Evolutionary conservation across 2,329 filamentous ascomycete species (phyloP).

Genomic region (Aspergillus tubingensis): DNA sequence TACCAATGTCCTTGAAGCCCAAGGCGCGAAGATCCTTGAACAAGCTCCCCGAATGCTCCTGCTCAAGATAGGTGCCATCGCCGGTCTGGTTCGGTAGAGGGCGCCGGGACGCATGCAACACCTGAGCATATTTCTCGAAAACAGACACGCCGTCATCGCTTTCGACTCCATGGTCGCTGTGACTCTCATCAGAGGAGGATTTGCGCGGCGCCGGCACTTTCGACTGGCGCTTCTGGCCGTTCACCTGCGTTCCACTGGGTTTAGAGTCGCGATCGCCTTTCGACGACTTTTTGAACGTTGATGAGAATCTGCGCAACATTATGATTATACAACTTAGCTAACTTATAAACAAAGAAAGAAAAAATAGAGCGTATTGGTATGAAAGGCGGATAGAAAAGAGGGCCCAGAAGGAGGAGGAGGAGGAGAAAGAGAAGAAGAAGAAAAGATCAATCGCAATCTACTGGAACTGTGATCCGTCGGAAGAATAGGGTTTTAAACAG

Average conservation of each 20-base stretch:
- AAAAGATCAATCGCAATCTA: slow-evolving; percentile 16
- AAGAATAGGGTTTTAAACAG: slow-evolving; percentile 14
- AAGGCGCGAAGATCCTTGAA: slow-evolving; percentile 61
- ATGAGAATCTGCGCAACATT: slow-evolving; percentile 45
- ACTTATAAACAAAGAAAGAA: slow-evolving; percentile 2
- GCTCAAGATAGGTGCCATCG: slow-evolving; percentile 61
- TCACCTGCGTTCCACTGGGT: slow-evolving; percentile 31
- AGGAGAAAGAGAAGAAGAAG: neutral
- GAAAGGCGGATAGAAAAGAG: slow-evolving; percentile 1
- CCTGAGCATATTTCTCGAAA: slow-evolving; percentile 49
- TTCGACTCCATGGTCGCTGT: slow-evolving; percentile 30
- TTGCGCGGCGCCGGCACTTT: slow-evolving; percentile 30
- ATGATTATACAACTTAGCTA: slow-evolving; percentile 21
- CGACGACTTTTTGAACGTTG: slow-evolving; percentile 39
- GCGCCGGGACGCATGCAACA: slow-evolving; percentile 58
- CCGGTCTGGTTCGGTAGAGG: slow-evolving; percentile 65
- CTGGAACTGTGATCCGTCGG: slow-evolving; percentile 1
- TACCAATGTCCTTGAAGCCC: slow-evolving; percentile 61
- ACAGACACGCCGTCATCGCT: slow-evolving; percentile 43
- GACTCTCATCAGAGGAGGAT: slow-evolving; percentile 29
- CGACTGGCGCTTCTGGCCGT: slow-evolving; percentile 37
- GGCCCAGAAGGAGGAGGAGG: neutral
- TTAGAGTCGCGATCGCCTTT: slow-evolving; percentile 39
- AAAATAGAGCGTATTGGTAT: neutral
- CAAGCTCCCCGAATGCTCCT: slow-evolving; percentile 54